phyloP scores from a whole-genome alignment of 306 rosid genomes.

The Cyclanthera cordifolia region DNA sequence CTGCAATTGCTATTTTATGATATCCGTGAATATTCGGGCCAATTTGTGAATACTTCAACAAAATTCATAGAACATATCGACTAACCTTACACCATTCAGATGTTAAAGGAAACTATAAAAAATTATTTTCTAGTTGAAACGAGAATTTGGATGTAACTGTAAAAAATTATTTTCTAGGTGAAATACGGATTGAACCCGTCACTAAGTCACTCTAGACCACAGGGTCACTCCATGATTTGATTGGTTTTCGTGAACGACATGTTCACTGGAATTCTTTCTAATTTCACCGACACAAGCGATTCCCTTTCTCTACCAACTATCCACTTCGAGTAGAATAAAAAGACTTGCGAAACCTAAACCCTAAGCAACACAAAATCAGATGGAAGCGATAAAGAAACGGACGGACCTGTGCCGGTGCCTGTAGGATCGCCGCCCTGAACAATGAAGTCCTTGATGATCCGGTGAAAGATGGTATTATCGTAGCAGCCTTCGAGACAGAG shows the following conservation, averaged over 20 bases:
- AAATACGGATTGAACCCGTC: too few relatives aligned
- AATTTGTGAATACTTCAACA: too few relatives aligned
- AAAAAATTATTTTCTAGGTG: too few relatives aligned
- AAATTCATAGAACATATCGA: too few relatives aligned
- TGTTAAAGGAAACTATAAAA: too few relatives aligned
- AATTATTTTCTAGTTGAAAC: too few relatives aligned
- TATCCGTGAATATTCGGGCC: too few relatives aligned
- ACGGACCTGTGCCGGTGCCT: slow-evolving; percentile 64
- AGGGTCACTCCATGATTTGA: too few relatives aligned
- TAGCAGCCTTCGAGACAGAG: slow-evolving; percentile 89
- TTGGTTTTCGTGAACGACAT: neutral
- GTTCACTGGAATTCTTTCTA: neutral
- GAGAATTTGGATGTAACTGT: too few relatives aligned
- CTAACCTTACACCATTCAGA: too few relatives aligned
- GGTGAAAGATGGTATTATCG: slow-evolving; percentile 71
- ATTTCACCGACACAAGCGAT: neutral
- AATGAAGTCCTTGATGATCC: slow-evolving; percentile 71
- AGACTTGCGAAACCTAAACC: slow-evolving; percentile 5
- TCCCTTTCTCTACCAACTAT: neutral
- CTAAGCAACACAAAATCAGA: neutral
- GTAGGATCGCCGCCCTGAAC: slow-evolving; percentile 90
- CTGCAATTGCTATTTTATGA: neutral
- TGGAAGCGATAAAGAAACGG: neutral
- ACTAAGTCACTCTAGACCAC: too few relatives aligned
- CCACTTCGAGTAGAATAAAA: neutral